These are phyloP conservation scores for Chlorella variabilis DNA, from an alignment of 163 green algal species.

Conservation along the genomic window DNA sequence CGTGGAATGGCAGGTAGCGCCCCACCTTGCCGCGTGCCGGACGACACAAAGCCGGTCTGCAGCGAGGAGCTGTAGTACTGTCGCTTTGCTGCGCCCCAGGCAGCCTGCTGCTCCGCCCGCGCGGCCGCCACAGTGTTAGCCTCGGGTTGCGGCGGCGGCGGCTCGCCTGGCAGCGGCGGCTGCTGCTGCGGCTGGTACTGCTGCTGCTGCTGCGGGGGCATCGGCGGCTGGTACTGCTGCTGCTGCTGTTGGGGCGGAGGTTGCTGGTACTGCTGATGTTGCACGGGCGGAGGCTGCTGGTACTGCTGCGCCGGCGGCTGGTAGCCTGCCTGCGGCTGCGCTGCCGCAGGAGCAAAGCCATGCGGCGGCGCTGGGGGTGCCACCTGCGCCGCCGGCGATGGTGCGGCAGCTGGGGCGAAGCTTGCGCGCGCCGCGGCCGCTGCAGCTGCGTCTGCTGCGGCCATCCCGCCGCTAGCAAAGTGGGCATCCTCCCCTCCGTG, in stretches of 20 bases:
- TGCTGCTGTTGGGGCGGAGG: conserved; percentile 5
- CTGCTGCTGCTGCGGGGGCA: conserved; percentile 5
- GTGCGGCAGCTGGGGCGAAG: conserved; percentile 35
- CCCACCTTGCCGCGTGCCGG: conserved; percentile 51
- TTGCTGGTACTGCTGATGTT: conserved; percentile 23
- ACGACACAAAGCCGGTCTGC: conserved; percentile 74
- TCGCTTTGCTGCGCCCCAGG: conserved; percentile 24
- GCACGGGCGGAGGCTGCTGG: background rate
- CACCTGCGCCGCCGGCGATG: background rate
- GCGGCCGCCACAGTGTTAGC: conserved; percentile 2
- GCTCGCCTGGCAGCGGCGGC: background rate
- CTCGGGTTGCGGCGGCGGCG: background rate
- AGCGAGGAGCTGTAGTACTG: conserved; percentile 51
- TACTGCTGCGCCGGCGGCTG: conserved; percentile 6
- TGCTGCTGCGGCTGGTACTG: conserved; percentile 19
- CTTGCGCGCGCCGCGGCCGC: background rate
- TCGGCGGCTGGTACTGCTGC: conserved; percentile 7
- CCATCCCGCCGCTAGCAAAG: conserved; percentile 31
- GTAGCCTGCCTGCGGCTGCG: background rate
- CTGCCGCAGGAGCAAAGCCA: background rate
- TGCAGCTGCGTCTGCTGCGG: background rate
- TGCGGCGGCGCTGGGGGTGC: background rate
- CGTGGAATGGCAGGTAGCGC: too few relatives aligned
- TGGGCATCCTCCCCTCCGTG: conserved; percentile 54
- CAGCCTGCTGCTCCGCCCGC: conserved; percentile 11